phyloP scores from a whole-genome alignment of 1,139 yeast genomes.

The Candida gigantensis region DNA sequence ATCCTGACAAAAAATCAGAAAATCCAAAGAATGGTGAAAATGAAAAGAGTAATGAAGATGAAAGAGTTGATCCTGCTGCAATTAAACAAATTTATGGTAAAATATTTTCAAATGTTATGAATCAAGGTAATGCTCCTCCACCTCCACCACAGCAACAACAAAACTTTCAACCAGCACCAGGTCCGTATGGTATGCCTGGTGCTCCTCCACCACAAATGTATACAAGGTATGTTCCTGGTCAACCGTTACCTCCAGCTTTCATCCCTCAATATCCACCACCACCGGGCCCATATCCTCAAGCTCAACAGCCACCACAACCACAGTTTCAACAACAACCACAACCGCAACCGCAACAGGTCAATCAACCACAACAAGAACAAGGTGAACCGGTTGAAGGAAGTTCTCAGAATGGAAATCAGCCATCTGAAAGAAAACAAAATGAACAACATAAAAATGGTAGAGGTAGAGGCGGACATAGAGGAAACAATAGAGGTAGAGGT shows the following conservation, averaged over 20 bases:
- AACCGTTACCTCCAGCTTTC: slow-evolving; percentile 38
- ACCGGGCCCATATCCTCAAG: slow-evolving; percentile 1
- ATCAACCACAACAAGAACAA: too few relatives aligned
- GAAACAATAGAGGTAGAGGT: slow-evolving; percentile 20
- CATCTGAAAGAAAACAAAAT: background rate
- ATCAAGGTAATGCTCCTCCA: slow-evolving; percentile 32
- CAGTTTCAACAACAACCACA: background rate
- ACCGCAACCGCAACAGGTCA: background rate
- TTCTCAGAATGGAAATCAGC: background rate
- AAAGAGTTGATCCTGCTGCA: slow-evolving; percentile 35
- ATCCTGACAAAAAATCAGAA: background rate
- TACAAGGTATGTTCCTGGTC: slow-evolving; percentile 18
- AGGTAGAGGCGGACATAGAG: slow-evolving; percentile 15
- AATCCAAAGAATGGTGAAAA: slow-evolving; percentile 10
- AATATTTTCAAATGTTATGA: slow-evolving; percentile 46
- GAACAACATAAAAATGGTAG: slow-evolving; percentile 11
- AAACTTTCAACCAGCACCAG: slow-evolving; percentile 20
- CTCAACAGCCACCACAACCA: slow-evolving; percentile 6
- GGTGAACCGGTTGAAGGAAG: background rate
- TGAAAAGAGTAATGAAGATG: slow-evolving; percentile 17
- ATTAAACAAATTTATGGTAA: slow-evolving; percentile 53
- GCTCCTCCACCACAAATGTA: slow-evolving; percentile 17
- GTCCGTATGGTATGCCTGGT: slow-evolving; percentile 16
- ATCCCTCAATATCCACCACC: slow-evolving; percentile 21
- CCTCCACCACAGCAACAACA: slow-evolving; percentile 20